Conservation (phyloP, 176 grass and related monocot species). For the Carex parvula region DNA sequence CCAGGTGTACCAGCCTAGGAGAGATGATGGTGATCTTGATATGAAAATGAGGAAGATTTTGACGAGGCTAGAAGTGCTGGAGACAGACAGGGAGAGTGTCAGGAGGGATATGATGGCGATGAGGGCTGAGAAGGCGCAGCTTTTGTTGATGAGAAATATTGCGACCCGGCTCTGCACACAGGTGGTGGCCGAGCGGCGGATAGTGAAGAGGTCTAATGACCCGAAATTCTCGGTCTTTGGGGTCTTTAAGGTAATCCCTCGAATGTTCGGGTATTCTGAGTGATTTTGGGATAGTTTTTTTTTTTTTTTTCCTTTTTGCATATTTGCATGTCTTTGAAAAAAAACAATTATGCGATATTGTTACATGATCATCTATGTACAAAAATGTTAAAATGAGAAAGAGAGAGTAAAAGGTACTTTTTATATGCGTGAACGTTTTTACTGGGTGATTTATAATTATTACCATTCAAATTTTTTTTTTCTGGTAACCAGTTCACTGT, state of each 20-base stretch:
- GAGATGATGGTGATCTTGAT: slow-evolving; percentile 24
- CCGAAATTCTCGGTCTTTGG: slow-evolving; percentile 47
- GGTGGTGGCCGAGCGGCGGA: slow-evolving; percentile 40
- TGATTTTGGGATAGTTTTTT: slow-evolving; percentile 17
- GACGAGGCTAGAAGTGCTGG: slow-evolving; percentile 61
- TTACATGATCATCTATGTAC: slow-evolving; percentile 2
- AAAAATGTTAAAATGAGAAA: not conserved
- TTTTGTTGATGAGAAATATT: slow-evolving; percentile 60
- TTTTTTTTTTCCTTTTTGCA: not conserved
- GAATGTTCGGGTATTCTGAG: slow-evolving; percentile 22
- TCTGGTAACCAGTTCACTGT: not conserved
- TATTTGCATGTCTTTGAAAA: not conserved
- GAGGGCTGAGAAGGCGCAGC: slow-evolving; percentile 58
- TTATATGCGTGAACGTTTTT: not conserved
- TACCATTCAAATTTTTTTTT: not conserved
- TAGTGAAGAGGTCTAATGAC: slow-evolving; percentile 28
- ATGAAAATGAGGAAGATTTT: slow-evolving; percentile 35
- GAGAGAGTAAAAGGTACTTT: not conserved
- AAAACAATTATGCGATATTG: not conserved
- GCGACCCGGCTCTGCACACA: slow-evolving; percentile 61
- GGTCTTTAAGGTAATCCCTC: slow-evolving; percentile 63
- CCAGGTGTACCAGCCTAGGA: slow-evolving; percentile 15
- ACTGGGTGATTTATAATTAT: not conserved
- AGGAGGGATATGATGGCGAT: slow-evolving; percentile 51
- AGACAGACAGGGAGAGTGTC: slow-evolving; percentile 52